These are phyloP conservation scores for Jamesozyma gamospora DNA, from an alignment of 805 yeast genomes.

Conservation along the genomic window DNA sequence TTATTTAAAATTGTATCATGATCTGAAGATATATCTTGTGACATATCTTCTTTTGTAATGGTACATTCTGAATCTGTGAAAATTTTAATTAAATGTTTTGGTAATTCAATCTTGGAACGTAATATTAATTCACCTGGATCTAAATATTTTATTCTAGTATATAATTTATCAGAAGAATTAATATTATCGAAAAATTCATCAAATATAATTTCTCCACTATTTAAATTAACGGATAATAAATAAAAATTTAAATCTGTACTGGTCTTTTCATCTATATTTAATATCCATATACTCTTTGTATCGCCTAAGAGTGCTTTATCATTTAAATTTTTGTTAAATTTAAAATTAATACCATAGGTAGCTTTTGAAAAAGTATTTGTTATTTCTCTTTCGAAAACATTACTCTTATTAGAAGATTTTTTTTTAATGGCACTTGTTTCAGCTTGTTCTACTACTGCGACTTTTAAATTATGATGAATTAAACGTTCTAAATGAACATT, in stretches of 20 bases:
- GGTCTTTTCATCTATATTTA: constrained; percentile 14
- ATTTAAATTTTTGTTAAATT: constrained; percentile 41
- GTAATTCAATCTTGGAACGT: constrained; percentile 3
- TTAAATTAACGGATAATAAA: constrained; percentile 48
- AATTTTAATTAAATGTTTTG: constrained; percentile 29
- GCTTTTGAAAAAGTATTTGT: constrained; percentile 72
- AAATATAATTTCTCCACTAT: constrained; percentile 66
- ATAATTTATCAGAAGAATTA: constrained; percentile 46
- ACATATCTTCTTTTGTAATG: background rate
- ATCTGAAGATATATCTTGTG: background rate
- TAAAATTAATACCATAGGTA: constrained; percentile 43
- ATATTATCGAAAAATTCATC: constrained; percentile 60
- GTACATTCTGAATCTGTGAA: constrained; percentile 9
- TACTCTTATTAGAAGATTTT: constrained; percentile 36
- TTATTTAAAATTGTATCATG: background rate
- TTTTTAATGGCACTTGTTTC: constrained; percentile 72
- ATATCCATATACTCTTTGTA: constrained; percentile 23
- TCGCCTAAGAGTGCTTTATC: constrained; percentile 21
- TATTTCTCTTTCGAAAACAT: constrained; percentile 58
- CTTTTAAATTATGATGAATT: constrained; percentile 61
- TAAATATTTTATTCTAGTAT: constrained; percentile 63
- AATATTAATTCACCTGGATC: constrained; percentile 65
- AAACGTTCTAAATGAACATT: constrained; percentile 69
- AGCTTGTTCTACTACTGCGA: constrained; percentile 78
- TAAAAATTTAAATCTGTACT: constrained; percentile 14